These are phyloP conservation scores for Xylaria sp. DNA, from an alignment of 2,329 filamentous ascomycete genomes.

Conservation along the genomic window DNA sequence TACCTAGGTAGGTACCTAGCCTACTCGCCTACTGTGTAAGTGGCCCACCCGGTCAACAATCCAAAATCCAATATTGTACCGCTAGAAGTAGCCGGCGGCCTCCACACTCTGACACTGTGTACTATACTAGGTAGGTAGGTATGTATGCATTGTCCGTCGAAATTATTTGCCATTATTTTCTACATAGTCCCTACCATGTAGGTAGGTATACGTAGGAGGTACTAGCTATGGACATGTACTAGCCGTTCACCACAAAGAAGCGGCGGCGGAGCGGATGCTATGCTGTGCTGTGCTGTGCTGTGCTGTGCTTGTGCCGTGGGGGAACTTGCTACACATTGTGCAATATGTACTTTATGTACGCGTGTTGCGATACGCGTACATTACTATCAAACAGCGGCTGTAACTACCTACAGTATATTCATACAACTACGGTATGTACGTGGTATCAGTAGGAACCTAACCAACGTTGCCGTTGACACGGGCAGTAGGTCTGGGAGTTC, in stretches of 20 bases:
- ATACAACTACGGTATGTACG: too few relatives aligned
- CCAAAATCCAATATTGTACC: background rate
- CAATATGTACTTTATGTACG: background rate
- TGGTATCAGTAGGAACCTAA: too few relatives aligned
- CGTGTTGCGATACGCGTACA: background rate
- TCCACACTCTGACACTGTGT: slow-evolving; percentile 19
- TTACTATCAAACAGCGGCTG: background rate
- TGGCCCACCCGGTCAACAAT: too few relatives aligned
- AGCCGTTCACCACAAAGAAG: background rate
- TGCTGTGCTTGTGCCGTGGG: background rate
- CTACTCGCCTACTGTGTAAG: slow-evolving; percentile 10
- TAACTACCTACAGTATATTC: too few relatives aligned
- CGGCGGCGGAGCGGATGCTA: too few relatives aligned
- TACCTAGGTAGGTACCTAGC: background rate
- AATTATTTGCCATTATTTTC: background rate
- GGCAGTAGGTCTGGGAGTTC: background rate
- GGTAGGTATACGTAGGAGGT: too few relatives aligned
- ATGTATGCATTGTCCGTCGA: too few relatives aligned
- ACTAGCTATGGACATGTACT: too few relatives aligned
- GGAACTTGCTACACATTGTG: background rate
- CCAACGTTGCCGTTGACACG: background rate
- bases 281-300: background rate
- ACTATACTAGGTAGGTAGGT: too few relatives aligned
- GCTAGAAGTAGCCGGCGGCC: slow-evolving; percentile 14
- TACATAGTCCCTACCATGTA: too few relatives aligned